Conservation (phyloP, 768 basidiomycete genomes). For the Gautieria morchelliformis region DNA sequence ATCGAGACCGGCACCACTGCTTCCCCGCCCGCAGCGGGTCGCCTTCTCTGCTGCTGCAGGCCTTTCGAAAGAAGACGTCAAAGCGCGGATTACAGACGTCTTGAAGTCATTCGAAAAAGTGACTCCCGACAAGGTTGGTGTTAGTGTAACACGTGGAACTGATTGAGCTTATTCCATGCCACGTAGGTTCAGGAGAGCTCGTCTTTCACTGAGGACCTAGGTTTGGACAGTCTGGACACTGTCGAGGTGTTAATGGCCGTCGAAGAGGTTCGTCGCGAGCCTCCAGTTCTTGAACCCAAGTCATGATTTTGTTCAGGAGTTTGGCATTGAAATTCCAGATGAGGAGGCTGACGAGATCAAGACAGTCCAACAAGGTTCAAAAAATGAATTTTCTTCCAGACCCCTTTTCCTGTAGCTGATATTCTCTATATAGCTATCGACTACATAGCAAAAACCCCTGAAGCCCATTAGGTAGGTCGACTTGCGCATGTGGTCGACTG, state of each 20-base stretch:
- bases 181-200: constrained; percentile 54
- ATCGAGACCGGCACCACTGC: background rate
- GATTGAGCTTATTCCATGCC: background rate
- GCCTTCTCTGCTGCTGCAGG: constrained; percentile 58
- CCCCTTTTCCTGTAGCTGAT: constrained; percentile 6
- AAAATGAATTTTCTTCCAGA: constrained; percentile 10
- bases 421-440: constrained; percentile 61
- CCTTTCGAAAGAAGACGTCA: constrained; percentile 59
- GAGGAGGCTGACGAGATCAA: constrained; percentile 91
- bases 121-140: constrained; percentile 59
- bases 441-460: constrained; percentile 89
- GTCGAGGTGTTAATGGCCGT: constrained; percentile 99
- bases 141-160: background rate
- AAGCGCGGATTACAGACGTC: constrained; percentile 69
- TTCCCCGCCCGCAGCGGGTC: constrained; percentile 26
- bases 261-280: constrained; percentile 58
- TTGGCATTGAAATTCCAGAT: constrained; percentile 96
- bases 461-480: constrained; percentile 28
- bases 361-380: constrained; percentile 81
- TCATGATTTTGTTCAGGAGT: constrained; percentile 51
- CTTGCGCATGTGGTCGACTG: background rate
- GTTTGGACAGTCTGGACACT: constrained; percentile 90
- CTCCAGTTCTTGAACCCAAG: background rate
- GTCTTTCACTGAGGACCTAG: constrained; percentile 73
- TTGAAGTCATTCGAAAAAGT: constrained; percentile 89